Evolutionary conservation across 2,329 filamentous ascomycete genomes (phyloP), one percentile per base, ranked within the genome.

Genomic region (Calonectria leucothoes): DNA sequence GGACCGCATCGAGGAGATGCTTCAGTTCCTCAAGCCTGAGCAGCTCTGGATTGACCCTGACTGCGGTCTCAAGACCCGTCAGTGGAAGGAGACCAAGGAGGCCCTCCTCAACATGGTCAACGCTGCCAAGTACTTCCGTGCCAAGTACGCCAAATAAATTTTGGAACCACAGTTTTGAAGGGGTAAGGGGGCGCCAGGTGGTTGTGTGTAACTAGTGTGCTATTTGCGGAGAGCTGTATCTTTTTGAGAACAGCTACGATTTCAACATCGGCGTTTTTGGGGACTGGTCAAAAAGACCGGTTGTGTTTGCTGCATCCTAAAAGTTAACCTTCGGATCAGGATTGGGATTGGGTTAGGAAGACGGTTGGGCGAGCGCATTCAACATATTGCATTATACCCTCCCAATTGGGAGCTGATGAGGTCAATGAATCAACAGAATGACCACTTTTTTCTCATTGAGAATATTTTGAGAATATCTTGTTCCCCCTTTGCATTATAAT

Each of bases 11-110:
- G 93, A 94, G 86, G 97, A 99, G 94, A 98, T 98, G 97, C 93
- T 99, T 79, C 91, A 94, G 88, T 96, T 95, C 91, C 94, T 98
- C 88, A 96, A 95, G 91, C 96, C 96, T 73, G 95, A 98, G 84
- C 97, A 99, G 92, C 95, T 99, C 86, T 99, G 97, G 97, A 95
- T 98, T 89, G 96, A 99, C 91, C 97, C 97, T 81, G 97, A 99
- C 90, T 99, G 97, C 85, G 97, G 97, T 90, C 93, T 99, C 74
- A 99, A 99, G 95, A 99, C 97, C 81, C 94, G 97, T 82, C 94
- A 98, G 90, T 98, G 97, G 96, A 92, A 94, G 87, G 96, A 99
- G 93, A 98, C 96, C 87, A 98, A 98, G 94, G 95, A 95, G 84
- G 95, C 96, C 73, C 89, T 99, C 84, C 89, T 89, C 89, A 98